phyloP scores from a whole-genome alignment of 2,329 filamentous ascomycete genomes.

The Ophiosphaerella narmari region DNA sequence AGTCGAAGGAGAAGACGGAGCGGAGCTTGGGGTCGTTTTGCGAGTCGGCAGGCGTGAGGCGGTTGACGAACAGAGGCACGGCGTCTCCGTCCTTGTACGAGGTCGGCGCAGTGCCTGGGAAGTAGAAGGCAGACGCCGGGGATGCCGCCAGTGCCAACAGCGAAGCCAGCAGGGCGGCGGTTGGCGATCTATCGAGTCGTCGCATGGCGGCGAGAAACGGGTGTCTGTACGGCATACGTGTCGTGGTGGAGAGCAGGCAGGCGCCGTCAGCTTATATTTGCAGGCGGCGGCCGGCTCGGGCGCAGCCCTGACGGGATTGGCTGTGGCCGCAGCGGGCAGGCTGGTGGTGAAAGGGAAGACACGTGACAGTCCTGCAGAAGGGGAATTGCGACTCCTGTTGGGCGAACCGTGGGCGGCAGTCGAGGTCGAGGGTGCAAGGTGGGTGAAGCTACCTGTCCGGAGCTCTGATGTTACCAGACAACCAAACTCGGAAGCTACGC shows the following conservation, averaged over 20 bases:
- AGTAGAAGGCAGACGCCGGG: slow-evolving; percentile 75
- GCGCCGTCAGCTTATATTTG: too few relatives aligned
- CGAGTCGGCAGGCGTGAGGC: slow-evolving; percentile 82
- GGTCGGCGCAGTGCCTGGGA: slow-evolving; percentile 91
- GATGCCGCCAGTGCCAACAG: slow-evolving; percentile 42
- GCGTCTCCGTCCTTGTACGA: slow-evolving; percentile 80
- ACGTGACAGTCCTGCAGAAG: too few relatives aligned
- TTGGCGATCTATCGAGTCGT: slow-evolving; percentile 28
- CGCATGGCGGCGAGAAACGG: slow-evolving; percentile 28
- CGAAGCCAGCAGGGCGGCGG: slow-evolving; percentile 42
- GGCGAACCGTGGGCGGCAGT: too few relatives aligned
- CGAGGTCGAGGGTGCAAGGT: too few relatives aligned
- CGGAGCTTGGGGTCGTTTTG: slow-evolving; percentile 78
- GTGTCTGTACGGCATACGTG: too few relatives aligned
- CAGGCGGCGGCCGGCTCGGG: too few relatives aligned
- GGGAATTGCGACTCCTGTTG: too few relatives aligned
- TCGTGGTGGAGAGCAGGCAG: too few relatives aligned
- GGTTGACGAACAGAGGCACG: slow-evolving; percentile 91
- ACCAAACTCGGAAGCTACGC: slow-evolving; percentile 21
- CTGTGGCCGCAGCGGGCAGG: too few relatives aligned
- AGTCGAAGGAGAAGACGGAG: slow-evolving; percentile 95
- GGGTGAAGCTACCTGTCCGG: slow-evolving; percentile 30
- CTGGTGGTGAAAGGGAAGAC: too few relatives aligned
- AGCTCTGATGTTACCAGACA: slow-evolving; percentile 22
- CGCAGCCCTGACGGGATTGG: too few relatives aligned